A percentile compares a stretch with the other conserved stretches of the same genome.
These are phyloP conservation scores for Triticum timopheevii DNA, from an alignment of 176 grass and related monocot genomes.

Conservation along the genomic window DNA sequence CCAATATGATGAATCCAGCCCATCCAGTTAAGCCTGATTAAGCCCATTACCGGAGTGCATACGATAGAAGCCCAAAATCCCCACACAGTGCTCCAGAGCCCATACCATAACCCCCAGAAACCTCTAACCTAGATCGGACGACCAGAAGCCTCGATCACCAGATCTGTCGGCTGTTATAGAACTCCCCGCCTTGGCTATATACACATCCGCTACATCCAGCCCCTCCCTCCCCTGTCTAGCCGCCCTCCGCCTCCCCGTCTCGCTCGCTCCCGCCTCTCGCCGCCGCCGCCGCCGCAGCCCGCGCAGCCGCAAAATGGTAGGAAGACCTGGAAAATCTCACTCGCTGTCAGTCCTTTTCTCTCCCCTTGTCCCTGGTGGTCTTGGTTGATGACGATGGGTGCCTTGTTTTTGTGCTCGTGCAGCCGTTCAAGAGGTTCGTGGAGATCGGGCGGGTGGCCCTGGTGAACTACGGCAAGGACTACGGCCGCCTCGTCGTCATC, in stretches of 20 bases:
- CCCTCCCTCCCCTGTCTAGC: background rate
- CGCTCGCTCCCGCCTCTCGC: background rate
- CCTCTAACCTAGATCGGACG: slow-evolving; percentile 46
- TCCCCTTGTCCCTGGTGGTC: background rate
- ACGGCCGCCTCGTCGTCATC: slow-evolving; percentile 83
- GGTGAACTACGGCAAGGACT: slow-evolving; percentile 90
- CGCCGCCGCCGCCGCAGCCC: background rate
- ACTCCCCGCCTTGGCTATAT: background rate
- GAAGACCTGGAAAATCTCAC: background rate
- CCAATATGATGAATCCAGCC: background rate
- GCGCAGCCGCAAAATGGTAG: slow-evolving; percentile 52
- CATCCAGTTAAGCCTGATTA: background rate
- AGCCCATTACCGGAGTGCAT: background rate
- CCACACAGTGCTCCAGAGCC: background rate
- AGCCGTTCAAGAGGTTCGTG: slow-evolving; percentile 88
- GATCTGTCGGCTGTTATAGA: slow-evolving; percentile 24
- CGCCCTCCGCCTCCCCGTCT: background rate
- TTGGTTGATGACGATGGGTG: background rate
- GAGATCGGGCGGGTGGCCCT: slow-evolving; percentile 90
- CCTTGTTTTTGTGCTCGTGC: background rate
- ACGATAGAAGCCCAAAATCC: background rate
- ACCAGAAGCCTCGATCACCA: background rate
- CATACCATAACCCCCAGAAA: background rate
- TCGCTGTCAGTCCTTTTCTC: background rate
- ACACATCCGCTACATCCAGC: slow-evolving; percentile 8